These are phyloP conservation scores for Vanderwaltozyma verrucispora DNA, from an alignment of 805 yeast genomes.

Conservation along the genomic window DNA sequence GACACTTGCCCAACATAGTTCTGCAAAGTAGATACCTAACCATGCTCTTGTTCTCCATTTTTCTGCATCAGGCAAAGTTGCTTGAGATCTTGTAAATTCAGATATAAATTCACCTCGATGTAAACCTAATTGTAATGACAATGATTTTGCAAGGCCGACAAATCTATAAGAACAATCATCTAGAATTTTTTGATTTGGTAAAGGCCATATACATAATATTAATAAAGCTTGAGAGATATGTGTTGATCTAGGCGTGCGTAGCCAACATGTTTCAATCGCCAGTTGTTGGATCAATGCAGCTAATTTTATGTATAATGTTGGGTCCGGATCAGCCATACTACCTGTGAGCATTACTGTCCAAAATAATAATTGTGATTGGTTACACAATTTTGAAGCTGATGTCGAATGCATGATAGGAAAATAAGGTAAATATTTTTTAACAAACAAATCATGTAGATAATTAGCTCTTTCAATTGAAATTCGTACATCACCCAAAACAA, in stretches of 20 bases:
- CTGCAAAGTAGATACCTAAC: slow-evolving; percentile 80
- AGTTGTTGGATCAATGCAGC: slow-evolving; percentile 73
- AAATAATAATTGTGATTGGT: slow-evolving; percentile 74
- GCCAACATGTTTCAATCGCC: slow-evolving; percentile 89
- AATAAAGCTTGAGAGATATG: slow-evolving; percentile 86
- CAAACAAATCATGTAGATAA: slow-evolving; percentile 60
- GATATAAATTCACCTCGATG: slow-evolving; percentile 87
- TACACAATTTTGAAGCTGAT: slow-evolving; percentile 64
- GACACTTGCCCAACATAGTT: slow-evolving; percentile 83
- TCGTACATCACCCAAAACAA: slow-evolving; percentile 64
- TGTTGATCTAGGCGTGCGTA: slow-evolving; percentile 84
- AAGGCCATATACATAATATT: slow-evolving; percentile 82
- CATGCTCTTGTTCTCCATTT: slow-evolving; percentile 91
- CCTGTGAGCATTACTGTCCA: slow-evolving; percentile 91
- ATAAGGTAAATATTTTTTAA: slow-evolving; percentile 57
- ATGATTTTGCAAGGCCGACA: slow-evolving; percentile 73
- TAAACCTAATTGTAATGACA: slow-evolving; percentile 78
- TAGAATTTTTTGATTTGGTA: slow-evolving; percentile 83
- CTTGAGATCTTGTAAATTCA: slow-evolving; percentile 86
- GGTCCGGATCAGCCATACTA: slow-evolving; percentile 77
- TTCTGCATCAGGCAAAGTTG: slow-evolving; percentile 79
- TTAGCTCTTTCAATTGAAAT: slow-evolving; percentile 58
- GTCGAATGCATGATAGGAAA: slow-evolving; percentile 69
- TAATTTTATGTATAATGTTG: slow-evolving; percentile 63
- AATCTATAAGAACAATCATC: slow-evolving; percentile 90